Conservation (phyloP, 1,284 basidiomycete species). For the Filobasidium uniguttulatum region DNA sequence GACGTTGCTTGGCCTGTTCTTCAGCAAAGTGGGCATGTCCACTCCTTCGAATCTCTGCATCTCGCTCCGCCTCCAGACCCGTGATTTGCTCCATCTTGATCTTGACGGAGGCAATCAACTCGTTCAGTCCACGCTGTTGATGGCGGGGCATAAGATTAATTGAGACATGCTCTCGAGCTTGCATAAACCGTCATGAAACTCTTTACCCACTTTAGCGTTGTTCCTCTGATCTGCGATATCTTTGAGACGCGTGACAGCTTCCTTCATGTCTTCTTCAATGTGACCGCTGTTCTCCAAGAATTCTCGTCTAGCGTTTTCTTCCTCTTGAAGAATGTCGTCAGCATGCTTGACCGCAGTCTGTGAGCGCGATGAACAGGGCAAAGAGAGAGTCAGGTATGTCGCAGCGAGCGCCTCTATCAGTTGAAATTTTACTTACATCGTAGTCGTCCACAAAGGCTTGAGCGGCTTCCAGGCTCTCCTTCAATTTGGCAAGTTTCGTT, state of each 20-base stretch:
- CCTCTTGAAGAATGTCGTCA: too few relatives aligned
- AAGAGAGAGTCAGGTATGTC: too few relatives aligned
- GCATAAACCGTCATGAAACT: too few relatives aligned
- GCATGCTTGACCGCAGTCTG: too few relatives aligned
- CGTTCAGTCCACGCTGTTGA: background rate
- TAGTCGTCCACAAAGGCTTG: background rate
- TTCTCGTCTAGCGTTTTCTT: constrained; percentile 2
- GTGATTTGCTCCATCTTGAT: constrained; percentile 38
- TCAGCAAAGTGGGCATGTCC: constrained; percentile 39
- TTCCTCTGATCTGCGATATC: constrained; percentile 7
- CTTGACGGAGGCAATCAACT: constrained; percentile 21
- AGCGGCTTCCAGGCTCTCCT: background rate
- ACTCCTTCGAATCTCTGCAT: constrained; percentile 16
- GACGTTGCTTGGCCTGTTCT: constrained; percentile 35
- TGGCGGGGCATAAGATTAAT: too few relatives aligned
- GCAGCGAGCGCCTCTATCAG: too few relatives aligned
- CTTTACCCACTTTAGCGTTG: too few relatives aligned
- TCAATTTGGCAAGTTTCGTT: background rate
- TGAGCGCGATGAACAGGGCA: too few relatives aligned
- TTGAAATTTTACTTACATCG: background rate
- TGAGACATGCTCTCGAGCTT: too few relatives aligned
- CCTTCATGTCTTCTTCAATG: constrained; percentile 4
- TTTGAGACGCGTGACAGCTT: constrained; percentile 34
- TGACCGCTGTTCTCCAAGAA: background rate
- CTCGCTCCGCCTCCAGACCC: constrained; percentile 8